Percentiles rank a stretch among this genome's conserved stretches.
phyloP scores from a whole-genome alignment of 208 protist genomes.

The Trypanosoma melophagium region DNA sequence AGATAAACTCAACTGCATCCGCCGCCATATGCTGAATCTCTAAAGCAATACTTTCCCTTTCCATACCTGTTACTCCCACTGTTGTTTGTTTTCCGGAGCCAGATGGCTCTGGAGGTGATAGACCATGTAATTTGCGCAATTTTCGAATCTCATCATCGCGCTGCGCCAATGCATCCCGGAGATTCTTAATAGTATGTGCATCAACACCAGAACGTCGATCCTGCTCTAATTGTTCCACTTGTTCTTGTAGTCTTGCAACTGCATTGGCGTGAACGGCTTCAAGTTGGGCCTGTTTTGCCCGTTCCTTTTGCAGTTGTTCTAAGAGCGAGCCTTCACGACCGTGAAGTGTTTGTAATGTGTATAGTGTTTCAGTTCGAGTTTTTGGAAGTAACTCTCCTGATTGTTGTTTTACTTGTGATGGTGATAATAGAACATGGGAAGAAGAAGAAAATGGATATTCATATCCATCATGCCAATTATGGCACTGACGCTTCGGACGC shows the following conservation, averaged over 20 bases:
- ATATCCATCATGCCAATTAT: background rate
- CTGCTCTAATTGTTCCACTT: background rate
- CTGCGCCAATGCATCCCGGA: constrained; percentile 7
- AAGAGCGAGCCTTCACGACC: constrained; percentile 10
- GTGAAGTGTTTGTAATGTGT: constrained; percentile 3
- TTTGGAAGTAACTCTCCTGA: too few relatives aligned
- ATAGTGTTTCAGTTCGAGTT: too few relatives aligned
- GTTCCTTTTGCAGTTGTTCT: constrained; percentile 2
- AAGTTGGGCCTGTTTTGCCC: background rate
- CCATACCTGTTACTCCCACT: too few relatives aligned
- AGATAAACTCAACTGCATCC: constrained; percentile 5
- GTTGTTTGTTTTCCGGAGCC: background rate
- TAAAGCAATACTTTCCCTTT: background rate
- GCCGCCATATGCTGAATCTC: background rate
- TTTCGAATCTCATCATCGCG: constrained; percentile 24
- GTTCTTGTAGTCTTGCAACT: background rate
- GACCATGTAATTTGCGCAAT: constrained; percentile 2
- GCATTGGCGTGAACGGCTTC: constrained; percentile 3
- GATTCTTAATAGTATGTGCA: background rate
- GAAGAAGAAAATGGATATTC: background rate
- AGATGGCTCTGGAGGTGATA: background rate
- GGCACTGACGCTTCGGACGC: too few relatives aligned
- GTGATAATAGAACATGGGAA: background rate
- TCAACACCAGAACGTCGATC: background rate
- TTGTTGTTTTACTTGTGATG: background rate